Percentiles rank a stretch among this genome's conserved stretches.
These are phyloP conservation scores for Podila clonocystis DNA, from an alignment of 192 early-diverging fungal genomes.

Conservation along the genomic window DNA sequence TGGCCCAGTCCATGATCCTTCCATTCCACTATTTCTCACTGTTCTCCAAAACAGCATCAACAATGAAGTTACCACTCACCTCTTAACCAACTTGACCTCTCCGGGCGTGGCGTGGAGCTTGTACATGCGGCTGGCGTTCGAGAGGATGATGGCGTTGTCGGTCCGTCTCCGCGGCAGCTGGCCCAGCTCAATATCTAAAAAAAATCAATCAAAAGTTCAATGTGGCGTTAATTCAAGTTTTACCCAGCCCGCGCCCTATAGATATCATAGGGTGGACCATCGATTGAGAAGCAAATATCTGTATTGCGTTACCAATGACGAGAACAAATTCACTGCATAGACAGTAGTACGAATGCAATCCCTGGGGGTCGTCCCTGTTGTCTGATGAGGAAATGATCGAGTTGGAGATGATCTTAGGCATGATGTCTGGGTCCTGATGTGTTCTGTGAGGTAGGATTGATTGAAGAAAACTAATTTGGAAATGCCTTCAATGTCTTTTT, in stretches of 20 bases:
- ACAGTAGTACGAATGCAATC: conserved; percentile 68
- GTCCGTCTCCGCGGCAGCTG: conserved; percentile 59
- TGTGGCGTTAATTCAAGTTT: too few relatives aligned
- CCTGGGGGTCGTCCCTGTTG: conserved; percentile 51
- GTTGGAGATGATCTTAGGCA: conserved; percentile 71
- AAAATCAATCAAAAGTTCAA: background rate
- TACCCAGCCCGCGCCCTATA: too few relatives aligned
- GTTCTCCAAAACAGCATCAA: too few relatives aligned
- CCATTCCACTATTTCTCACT: too few relatives aligned
- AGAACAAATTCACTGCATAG: conserved; percentile 70
- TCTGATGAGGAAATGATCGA: conserved; percentile 68
- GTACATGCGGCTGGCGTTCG: conserved; percentile 62
- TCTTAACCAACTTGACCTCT: conserved; percentile 50
- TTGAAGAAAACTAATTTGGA: too few relatives aligned
- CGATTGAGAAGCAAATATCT: too few relatives aligned
- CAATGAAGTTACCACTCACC: conserved; percentile 27
- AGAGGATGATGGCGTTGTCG: conserved; percentile 59
- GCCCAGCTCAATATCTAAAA: conserved; percentile 54
- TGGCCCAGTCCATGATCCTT: too few relatives aligned
- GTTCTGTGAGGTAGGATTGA: background rate
- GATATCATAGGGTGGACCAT: too few relatives aligned
- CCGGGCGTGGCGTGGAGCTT: conserved; percentile 59
- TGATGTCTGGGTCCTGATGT: conserved; percentile 11
- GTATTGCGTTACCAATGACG: conserved; percentile 58
- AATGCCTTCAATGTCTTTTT: too few relatives aligned